Evolutionary conservation across 805 yeast genomes (phyloP), one percentile per base, ranked within the genome.

Genomic region (Saccharomycopsis javanensis): DNA sequence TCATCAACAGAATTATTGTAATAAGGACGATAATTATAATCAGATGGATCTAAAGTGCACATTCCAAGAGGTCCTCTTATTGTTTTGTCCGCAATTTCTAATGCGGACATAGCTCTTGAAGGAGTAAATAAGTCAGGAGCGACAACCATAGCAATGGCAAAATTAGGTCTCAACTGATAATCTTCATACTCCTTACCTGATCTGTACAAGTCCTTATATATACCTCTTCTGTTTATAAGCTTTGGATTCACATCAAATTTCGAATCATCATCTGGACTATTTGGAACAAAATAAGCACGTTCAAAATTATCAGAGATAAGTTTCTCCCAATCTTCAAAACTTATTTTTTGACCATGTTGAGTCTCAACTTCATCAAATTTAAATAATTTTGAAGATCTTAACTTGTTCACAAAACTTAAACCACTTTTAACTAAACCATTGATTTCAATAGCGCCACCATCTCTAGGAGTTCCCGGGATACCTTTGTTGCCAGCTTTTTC

Each of bases 381-480:
- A 67, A 88, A 92, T 35, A 72, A 61, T 0, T 86, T 87, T 35
- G 75, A 65, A 13, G 69, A 62, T 51, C 81, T 69, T 61, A 89
- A 70, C 48, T 79, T 77, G 63, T 80, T 76, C 18, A 88, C 90
- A 79, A 90, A 94, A 61, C 97, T 75, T 65, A 92, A 72, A 1
- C 88, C 71, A 69, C 96, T 87, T 71, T 91, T 91, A 66, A 94
- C 72, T 60, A 92, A 73, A 0, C 97, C 99, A 64, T 82, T 89
- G 57, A 92, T 86, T 70, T 92, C 99, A 57, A 92, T 77, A 2
- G 96, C 97, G 1, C 97, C 96, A 37, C 99, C 99, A 70, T 91
- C 96, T 67, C 99, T 80, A 25, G 99, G 98, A 0, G 98, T 92
- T 1, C 98, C 99, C 1, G 99, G 99, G 35, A 80, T 75, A n/a